These are phyloP conservation scores for Vitis hybrid DNA, from an alignment of 177 flowering plant species.

Conservation along the genomic window DNA sequence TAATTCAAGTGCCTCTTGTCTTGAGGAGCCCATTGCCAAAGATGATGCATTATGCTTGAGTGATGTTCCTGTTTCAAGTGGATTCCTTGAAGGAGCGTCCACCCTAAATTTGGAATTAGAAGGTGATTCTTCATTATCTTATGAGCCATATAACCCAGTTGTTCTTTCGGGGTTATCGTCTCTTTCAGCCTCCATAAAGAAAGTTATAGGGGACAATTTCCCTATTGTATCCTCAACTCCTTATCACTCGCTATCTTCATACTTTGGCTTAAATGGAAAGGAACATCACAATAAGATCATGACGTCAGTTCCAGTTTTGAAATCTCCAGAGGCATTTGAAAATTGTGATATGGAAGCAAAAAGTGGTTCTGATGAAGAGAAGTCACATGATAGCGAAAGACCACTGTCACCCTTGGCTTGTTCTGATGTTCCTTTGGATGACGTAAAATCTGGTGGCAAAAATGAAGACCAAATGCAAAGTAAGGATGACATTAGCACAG, in stretches of 20 bases:
- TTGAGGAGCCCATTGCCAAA: slow-evolving; percentile 19
- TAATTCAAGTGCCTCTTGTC: slow-evolving; percentile 16
- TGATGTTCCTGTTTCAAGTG: slow-evolving; percentile 43
- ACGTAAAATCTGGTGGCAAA: slow-evolving; percentile 13
- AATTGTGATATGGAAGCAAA: slow-evolving; percentile 25
- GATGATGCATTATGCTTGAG: slow-evolving; percentile 7
- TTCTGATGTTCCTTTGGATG: slow-evolving; percentile 25
- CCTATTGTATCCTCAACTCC: slow-evolving; percentile 41
- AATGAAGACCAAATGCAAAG: slow-evolving; percentile 25
- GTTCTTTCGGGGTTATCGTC: slow-evolving; percentile 52
- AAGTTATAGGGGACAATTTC: slow-evolving; percentile 41
- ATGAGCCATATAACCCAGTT: slow-evolving; percentile 44
- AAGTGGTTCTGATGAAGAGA: slow-evolving; percentile 30
- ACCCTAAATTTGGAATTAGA: slow-evolving; percentile 12
- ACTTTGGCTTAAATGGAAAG: slow-evolving; percentile 37
- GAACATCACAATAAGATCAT: slow-evolving; percentile 21
- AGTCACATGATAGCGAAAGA: slow-evolving; percentile 20
- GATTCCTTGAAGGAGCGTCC: slow-evolving; percentile 20
- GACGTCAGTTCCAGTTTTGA: slow-evolving; percentile 18
- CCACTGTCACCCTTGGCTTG: slow-evolving; percentile 15
- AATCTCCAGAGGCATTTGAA: slow-evolving; percentile 17
- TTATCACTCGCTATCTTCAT: slow-evolving; percentile 38
- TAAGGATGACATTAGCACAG: slow-evolving; percentile 39
- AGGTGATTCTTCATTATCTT: slow-evolving; percentile 26
- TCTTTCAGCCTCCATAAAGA: slow-evolving; percentile 53